Evolutionary conservation across 345 rosid species (phyloP).

Genomic region (Abelmoschus esculentus): DNA sequence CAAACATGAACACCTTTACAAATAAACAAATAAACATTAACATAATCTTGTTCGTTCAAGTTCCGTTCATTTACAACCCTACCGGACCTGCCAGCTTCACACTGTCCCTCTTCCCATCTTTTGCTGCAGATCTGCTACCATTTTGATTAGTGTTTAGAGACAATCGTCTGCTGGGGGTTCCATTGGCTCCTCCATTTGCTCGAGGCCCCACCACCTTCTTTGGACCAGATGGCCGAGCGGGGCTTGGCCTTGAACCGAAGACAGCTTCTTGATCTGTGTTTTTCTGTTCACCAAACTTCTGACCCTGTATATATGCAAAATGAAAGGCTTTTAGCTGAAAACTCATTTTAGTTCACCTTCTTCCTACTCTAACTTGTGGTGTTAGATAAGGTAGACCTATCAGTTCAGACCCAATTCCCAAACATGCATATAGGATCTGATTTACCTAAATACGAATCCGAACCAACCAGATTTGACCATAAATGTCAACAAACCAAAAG

Average conservation of each 20-base stretch:
- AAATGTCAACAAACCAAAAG: too few relatives aligned
- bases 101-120: conserved; percentile 71
- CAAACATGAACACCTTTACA: too few relatives aligned
- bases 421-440: too few relatives aligned
- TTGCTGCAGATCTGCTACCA: conserved; percentile 50
- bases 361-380: neutral
- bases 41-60: too few relatives aligned
- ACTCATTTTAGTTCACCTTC: neutral
- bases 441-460: too few relatives aligned
- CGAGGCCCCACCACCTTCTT: conserved; percentile 75
- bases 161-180: conserved; percentile 66
- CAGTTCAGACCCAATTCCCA: too few relatives aligned
- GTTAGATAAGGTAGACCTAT: neutral
- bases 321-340: neutral
- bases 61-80: too few relatives aligned
- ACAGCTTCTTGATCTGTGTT: conserved; percentile 65
- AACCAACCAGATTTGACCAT: too few relatives aligned
- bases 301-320: conserved; percentile 37
- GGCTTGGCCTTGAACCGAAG: conserved; percentile 74
- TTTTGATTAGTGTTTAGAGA: conserved; percentile 74
- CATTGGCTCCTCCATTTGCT: conserved; percentile 61
- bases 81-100: conserved; percentile 54
- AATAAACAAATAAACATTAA: too few relatives aligned
- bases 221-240: conserved; percentile 54
- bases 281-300: conserved; percentile 72